Percentiles rank a stretch among this genome's conserved stretches.
Conservation (phyloP, 2,329 filamentous ascomycete genomes). For the Exophiala xenobiotica region DNA sequence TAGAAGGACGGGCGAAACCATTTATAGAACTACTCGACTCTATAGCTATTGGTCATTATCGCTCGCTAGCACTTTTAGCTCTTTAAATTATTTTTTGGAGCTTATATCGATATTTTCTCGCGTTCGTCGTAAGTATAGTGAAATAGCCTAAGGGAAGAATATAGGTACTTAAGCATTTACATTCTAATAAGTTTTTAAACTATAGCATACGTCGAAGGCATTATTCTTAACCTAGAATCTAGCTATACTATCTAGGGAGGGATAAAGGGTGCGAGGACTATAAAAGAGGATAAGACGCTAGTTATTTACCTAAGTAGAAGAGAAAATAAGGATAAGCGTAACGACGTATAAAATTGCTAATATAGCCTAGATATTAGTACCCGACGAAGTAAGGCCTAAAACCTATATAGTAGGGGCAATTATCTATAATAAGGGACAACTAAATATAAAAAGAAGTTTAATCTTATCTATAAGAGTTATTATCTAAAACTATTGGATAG, state of each 20-base stretch:
- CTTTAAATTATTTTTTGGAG: background rate
- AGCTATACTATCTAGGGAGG: background rate
- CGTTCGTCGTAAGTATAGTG: constrained; percentile 37
- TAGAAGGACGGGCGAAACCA: too few species aligned
- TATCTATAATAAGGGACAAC: too few species aligned
- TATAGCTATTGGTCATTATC: too few species aligned
- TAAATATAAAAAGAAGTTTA: too few species aligned
- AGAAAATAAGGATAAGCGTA: constrained; percentile 97
- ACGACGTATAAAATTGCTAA: too few species aligned
- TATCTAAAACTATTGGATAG: too few species aligned
- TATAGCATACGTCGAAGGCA: constrained; percentile 42
- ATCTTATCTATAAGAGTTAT: too few species aligned
- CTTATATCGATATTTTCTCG: background rate
- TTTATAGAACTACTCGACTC: too few species aligned
- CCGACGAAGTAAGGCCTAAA: too few species aligned
- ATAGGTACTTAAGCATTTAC: background rate
- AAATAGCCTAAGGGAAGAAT: background rate
- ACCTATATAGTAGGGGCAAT: too few species aligned
- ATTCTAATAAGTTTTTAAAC: constrained; percentile 68
- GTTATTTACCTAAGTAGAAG: constrained; percentile 92
- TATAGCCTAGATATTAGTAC: too few species aligned
- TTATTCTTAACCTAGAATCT: background rate
- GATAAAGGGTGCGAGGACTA: constrained; percentile 79
- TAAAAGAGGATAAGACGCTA: constrained; percentile 80
- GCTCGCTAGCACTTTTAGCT: background rate